These are phyloP conservation scores for Huntiella decipiens DNA, from an alignment of 2,329 filamentous ascomycete species.

Conservation along the genomic window DNA sequence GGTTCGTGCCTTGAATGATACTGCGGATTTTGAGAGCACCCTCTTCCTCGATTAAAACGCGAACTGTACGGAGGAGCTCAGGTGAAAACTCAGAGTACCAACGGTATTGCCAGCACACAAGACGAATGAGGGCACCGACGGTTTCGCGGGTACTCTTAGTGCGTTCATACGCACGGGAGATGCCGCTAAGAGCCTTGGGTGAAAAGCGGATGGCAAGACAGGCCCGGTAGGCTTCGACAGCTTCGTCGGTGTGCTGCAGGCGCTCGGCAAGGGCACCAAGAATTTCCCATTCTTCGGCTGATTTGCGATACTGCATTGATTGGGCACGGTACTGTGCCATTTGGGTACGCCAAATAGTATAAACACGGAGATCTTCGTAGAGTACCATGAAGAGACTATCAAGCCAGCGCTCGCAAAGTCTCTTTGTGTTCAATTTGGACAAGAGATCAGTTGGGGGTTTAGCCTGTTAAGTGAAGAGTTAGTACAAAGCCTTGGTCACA, in stretches of 20 bases:
- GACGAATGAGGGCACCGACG: slow-evolving; percentile 66
- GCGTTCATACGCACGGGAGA: slow-evolving; percentile 62
- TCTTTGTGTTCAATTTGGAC: slow-evolving; percentile 89
- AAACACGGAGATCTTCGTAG: slow-evolving; percentile 92
- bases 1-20: slow-evolving; percentile 87
- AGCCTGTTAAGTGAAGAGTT: not conserved
- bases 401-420: slow-evolving; percentile 90
- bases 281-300: slow-evolving; percentile 94
- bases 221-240: slow-evolving; percentile 77
- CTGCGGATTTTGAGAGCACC: slow-evolving; percentile 93
- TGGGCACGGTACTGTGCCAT: slow-evolving; percentile 91
- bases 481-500: not conserved
- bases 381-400: slow-evolving; percentile 99
- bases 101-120: slow-evolving; percentile 95
- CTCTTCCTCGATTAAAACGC: slow-evolving; percentile 90
- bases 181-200: slow-evolving; percentile 74
- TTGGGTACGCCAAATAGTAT: slow-evolving; percentile 98
- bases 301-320: slow-evolving; percentile 90
- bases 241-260: slow-evolving; percentile 79
- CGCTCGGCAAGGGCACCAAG: slow-evolving; percentile 82
- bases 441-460: slow-evolving; percentile 51
- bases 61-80: slow-evolving; percentile 67
- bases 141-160: slow-evolving; percentile 63
- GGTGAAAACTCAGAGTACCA: slow-evolving; percentile 99
- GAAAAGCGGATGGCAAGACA: slow-evolving; percentile 80